Evolutionary conservation across 495 filamentous ascomycete genomes (phyloP), one percentile per base, ranked within the genome.

Genomic region (Penicillium verhagenii): DNA sequence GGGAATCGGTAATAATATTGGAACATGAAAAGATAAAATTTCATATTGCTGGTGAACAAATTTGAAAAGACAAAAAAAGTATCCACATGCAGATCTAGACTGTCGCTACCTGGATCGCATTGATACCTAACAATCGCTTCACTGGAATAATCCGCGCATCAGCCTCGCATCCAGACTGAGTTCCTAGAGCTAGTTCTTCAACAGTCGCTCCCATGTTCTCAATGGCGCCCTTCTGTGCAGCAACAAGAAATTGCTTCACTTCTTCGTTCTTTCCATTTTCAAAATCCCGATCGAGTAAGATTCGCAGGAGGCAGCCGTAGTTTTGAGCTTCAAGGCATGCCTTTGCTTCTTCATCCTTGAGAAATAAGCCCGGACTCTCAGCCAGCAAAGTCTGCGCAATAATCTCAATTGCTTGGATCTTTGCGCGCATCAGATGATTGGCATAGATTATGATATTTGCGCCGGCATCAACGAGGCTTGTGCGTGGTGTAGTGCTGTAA

Each of bases 381-480:
- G 20, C 2, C 6, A 43, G 24, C 1, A 24, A 1, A 10, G 2
- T n/a, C 18, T 43, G 2, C 6, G 20, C 7, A 44, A 45, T 19
- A 16, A 3, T 19, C 31, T 52, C 24, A 6, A 52, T 14, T 31
- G 38, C 39, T 2, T 44, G 13, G 19, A 52, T 33, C 21, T 52
- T 52, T 5, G 39, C 50, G 1, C 50, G 29, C 50, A 52, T 52
- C 50, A 52, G 45, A 33, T 52, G 50, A 23, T 52, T 52, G 2
- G 50, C 50, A 33, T 52, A 52, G 23, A 52, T 52, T 2, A 52
- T 45, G 14, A 52, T 26, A 33, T 52, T 52, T 6, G 39, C 50
- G 13, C 50, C 50, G 18, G 50, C 50, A 44, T 52, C 39, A 16
- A 52, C n/a, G 10, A 52, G 39, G 24, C 38, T 31, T 31, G 18